Evolutionary conservation across 2,329 filamentous ascomycete species (phyloP).

Genomic region (Botrytis aclada): DNA sequence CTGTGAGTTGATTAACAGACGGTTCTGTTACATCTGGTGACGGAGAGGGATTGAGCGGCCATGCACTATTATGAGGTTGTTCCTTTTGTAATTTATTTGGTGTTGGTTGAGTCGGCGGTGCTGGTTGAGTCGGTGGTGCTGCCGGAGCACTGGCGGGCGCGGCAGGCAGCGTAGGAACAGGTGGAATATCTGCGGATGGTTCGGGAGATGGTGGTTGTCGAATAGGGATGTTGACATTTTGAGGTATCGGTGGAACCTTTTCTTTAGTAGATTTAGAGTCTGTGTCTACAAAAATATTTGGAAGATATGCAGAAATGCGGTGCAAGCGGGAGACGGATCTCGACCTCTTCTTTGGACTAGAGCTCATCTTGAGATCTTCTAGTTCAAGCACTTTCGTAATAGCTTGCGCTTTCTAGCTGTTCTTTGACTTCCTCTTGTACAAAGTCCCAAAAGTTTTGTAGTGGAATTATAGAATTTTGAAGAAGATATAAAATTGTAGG

Average conservation of each 20-base stretch:
- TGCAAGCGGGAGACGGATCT: conserved; percentile 19
- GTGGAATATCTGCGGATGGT: conserved; percentile 1
- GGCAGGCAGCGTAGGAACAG: conserved; percentile 2
- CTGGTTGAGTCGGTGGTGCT: background rate
- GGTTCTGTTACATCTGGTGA: conserved; percentile 3
- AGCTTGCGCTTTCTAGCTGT: background rate
- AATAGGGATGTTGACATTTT: background rate
- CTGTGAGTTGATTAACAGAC: background rate
- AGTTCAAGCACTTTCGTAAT: background rate
- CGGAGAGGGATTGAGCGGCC: background rate
- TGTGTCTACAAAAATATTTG: conserved; percentile 15
- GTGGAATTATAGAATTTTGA: background rate
- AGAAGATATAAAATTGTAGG: background rate
- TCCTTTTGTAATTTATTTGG: conserved; percentile 13
- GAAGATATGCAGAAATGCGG: conserved; percentile 15
- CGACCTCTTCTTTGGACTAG: conserved; percentile 16
- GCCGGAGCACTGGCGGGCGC: background rate
- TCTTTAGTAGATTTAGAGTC: conserved; percentile 17
- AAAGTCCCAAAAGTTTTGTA: background rate
- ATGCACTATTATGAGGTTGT: background rate
- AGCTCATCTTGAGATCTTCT: conserved; percentile 19
- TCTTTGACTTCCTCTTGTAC: background rate
- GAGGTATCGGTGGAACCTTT: conserved; percentile 11
- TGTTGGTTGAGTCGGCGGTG: background rate
- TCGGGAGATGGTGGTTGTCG: background rate